These are phyloP conservation scores for Hypoxylon rickii DNA, from an alignment of 495 filamentous ascomycete species.

Conservation along the genomic window DNA sequence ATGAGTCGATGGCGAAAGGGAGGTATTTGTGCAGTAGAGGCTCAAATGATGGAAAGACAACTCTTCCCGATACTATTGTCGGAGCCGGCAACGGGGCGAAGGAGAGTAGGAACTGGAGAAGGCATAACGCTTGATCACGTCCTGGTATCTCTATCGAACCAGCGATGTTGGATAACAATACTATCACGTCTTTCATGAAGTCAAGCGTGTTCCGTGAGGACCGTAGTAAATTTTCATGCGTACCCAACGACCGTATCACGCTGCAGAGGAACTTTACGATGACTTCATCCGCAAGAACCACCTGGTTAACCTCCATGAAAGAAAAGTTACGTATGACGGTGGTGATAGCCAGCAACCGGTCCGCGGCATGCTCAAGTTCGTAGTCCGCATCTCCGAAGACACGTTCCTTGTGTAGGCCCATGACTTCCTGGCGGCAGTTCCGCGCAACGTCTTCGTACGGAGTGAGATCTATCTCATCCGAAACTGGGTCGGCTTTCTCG, in stretches of 20 bases:
- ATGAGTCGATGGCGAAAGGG: slow-evolving; percentile 82
- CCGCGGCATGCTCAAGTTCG: slow-evolving; percentile 82
- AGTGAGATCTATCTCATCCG: slow-evolving; percentile 76
- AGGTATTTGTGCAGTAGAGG: slow-evolving; percentile 84
- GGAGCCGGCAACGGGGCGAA: slow-evolving; percentile 79
- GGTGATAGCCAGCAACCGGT: slow-evolving; percentile 86
- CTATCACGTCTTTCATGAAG: slow-evolving; percentile 94
- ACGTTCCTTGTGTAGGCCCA: slow-evolving; percentile 68
- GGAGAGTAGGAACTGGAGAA: slow-evolving; percentile 86
- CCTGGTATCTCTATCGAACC: slow-evolving; percentile 80
- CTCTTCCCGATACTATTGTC: slow-evolving; percentile 52
- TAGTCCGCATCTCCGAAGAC: slow-evolving; percentile 79
- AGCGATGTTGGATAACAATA: slow-evolving; percentile 84
- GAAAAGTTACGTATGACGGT: slow-evolving; percentile 93
- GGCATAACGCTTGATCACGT: slow-evolving; percentile 83
- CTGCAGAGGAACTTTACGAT: slow-evolving; percentile 81
- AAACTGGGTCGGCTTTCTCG: slow-evolving; percentile 79
- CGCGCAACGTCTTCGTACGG: slow-evolving; percentile 88
- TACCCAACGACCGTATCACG: slow-evolving; percentile 84
- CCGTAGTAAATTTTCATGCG: slow-evolving; percentile 82
- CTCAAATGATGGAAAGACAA: slow-evolving; percentile 81
- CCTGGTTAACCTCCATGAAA: slow-evolving; percentile 77
- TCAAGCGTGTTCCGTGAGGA: slow-evolving; percentile 82
- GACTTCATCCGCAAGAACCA: slow-evolving; percentile 67
- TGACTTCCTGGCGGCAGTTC: slow-evolving; percentile 71